phyloP scores from a whole-genome alignment of 495 filamentous ascomycete species.

The Aspergillus hancockii region DNA sequence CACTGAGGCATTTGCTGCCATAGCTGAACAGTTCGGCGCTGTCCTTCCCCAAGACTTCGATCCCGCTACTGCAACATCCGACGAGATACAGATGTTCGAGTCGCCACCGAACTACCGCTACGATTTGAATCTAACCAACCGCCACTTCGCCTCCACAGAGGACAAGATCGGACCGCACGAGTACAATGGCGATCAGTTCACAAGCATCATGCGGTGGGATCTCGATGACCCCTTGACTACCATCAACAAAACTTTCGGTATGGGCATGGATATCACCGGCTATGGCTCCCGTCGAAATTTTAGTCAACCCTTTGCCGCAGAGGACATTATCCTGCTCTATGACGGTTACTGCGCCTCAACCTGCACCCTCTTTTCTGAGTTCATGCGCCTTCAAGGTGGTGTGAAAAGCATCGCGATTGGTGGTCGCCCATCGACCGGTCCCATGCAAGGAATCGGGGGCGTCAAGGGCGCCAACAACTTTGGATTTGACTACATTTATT shows the following conservation, averaged over 20 bases:
- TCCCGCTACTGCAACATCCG: neutral
- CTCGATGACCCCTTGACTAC: neutral
- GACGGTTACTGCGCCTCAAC: slow-evolving; percentile 63
- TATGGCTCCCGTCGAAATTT: neutral
- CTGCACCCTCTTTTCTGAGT: slow-evolving; percentile 56
- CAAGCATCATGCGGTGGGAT: neutral
- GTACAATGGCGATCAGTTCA: neutral
- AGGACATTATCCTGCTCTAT: slow-evolving; percentile 20
- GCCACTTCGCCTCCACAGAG: neutral
- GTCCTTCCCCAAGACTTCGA: neutral
- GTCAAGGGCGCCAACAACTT: slow-evolving; percentile 44
- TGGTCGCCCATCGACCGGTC: slow-evolving; percentile 50
- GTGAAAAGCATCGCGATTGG: slow-evolving; percentile 61
- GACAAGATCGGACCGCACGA: neutral
- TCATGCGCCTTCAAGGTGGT: slow-evolving; percentile 49
- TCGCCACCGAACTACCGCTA: neutral
- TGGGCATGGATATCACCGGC: slow-evolving; percentile 6
- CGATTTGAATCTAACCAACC: neutral
- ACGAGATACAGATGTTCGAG: neutral
- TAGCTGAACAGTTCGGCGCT: neutral
- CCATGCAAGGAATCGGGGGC: slow-evolving; percentile 61
- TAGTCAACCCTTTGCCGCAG: neutral
- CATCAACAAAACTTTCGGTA: neutral
- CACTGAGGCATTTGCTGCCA: neutral
- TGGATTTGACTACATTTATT: neutral